Base-by-base conservation (phyloP, 495 filamentous ascomycete genomes). In the Collariella sp. region DNA sequence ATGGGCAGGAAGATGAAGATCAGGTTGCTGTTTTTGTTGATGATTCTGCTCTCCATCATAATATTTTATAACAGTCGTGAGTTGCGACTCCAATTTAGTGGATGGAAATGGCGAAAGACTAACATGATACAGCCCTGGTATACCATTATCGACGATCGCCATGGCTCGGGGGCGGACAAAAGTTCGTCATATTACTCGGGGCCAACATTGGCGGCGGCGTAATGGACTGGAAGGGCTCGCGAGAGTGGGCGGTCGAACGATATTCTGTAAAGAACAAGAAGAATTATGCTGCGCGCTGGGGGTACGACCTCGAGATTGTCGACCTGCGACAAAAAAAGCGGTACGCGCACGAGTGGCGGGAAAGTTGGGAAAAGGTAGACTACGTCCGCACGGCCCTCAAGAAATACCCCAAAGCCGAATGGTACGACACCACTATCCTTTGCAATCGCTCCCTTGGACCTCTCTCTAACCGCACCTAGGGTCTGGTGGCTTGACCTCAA, bases 401-500 rank as follows among this genome's bases (percentile, higher is more conserved):
- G 67, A 95, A 96, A 69, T 93, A 96, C 63, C 94, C 93, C 20
- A 78, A 95, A 56, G 93, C 93, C 10, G 90, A 99, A 75, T 99
- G 93, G 93, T 95, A 78, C 65, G 81, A n/a, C n/a, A n/a, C 62
- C 55, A n/a, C 15, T 20, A 12, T 11, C 23, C 35, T 19, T 48
- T 36, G 46, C 29, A 43, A 1, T 23, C 24, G 2, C 16, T 23
- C 38, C 11, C n/a, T 20, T 19, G 31, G n/a, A n/a, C 18, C 16
- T 18, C 41, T 49, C 35, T 50, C 72, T 74, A 65, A 73, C 47
- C 12, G 35, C 13, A 23, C 53, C 20, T 58, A 96, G 90, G 90
- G 93, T 99, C 61, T 99, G 93, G 93, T 99, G 94, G 94, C 76
- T 99, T 36, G 93, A 99, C 67, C 82, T 97, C 11, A 91, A 95